Conservation (phyloP, 352 stramenopile species). For the Pilasporangium apinafurcum region DNA sequence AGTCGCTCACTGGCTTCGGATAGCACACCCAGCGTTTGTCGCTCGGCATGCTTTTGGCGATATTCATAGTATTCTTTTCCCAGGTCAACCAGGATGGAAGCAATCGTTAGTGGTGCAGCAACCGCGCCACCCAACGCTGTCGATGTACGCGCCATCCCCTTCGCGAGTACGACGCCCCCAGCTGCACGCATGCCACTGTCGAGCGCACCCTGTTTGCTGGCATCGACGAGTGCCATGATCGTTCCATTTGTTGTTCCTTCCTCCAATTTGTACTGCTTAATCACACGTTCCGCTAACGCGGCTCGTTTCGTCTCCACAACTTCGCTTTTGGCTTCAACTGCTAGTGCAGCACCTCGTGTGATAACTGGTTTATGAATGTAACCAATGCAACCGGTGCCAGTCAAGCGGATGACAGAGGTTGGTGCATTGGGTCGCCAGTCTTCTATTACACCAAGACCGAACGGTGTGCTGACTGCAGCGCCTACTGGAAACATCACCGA, state of each 20-base stretch:
- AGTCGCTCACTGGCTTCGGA: conserved; percentile 71
- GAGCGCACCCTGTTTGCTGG: conserved; percentile 67
- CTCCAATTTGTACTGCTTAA: conserved; percentile 46
- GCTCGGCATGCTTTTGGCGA: conserved; percentile 65
- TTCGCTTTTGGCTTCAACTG: conserved; percentile 24
- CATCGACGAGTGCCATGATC: conserved; percentile 47
- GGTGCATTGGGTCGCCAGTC: too few relatives aligned
- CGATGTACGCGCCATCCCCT: conserved; percentile 63
- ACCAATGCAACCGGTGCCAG: conserved; percentile 18
- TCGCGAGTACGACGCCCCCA: conserved; percentile 66
- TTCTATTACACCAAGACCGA: conserved; percentile 54
- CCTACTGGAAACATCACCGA: conserved; percentile 42
- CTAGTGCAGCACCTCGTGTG: conserved; percentile 40
- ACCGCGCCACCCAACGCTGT: conserved; percentile 49
- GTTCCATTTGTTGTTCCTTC: conserved; percentile 19
- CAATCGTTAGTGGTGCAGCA: conserved; percentile 69
- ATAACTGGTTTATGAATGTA: conserved; percentile 70
- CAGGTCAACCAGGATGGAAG: conserved; percentile 83
- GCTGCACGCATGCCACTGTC: conserved; percentile 77
- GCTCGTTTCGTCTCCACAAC: conserved; percentile 50
- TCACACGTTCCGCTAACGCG: conserved; percentile 49
- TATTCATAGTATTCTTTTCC: conserved; percentile 85
- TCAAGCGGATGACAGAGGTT: too few relatives aligned
- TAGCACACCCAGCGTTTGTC: conserved; percentile 55
- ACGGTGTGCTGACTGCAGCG: conserved; percentile 52